These are phyloP conservation scores for Epichloe glyceriae DNA, from an alignment of 2,329 filamentous ascomycete species.

Conservation along the genomic window DNA sequence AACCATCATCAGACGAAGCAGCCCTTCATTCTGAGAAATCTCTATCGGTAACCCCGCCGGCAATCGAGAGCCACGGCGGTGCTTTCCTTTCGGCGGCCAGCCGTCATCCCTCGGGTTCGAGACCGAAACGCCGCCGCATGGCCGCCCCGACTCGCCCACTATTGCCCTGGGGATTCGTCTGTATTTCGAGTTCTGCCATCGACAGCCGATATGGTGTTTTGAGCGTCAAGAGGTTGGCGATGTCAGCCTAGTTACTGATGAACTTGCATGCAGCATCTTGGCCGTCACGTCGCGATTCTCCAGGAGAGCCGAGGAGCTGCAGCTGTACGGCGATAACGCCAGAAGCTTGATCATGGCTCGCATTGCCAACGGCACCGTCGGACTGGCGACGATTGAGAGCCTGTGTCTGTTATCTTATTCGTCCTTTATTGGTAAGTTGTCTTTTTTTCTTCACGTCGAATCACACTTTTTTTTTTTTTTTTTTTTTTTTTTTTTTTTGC, in stretches of 20 bases:
- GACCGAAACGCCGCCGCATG: conserved; percentile 12
- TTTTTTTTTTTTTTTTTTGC: no score
- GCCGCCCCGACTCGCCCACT: conserved; percentile 19
- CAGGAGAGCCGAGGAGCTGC: conserved; percentile 19
- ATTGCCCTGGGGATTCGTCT: conserved; percentile 22
- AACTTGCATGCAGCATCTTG: conserved; percentile 28
- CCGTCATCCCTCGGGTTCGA: conserved; percentile 16
- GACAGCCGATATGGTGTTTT: conserved; percentile 33
- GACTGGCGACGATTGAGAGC: conserved; percentile 35
- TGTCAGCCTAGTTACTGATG: conserved; percentile 22
- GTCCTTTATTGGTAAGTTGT: conserved; percentile 31
- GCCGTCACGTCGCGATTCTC: conserved; percentile 27
- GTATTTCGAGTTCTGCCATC: conserved; percentile 30
- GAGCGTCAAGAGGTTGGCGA: conserved; percentile 28
- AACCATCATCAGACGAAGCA: conserved; percentile 18
- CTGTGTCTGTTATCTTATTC: conserved; percentile 36
- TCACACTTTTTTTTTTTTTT: not conserved
- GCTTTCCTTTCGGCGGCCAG: conserved; percentile 8
- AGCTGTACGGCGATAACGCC: conserved; percentile 25
- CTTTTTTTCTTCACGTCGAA: not conserved
- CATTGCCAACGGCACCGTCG: conserved; percentile 36
- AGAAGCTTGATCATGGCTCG: conserved; percentile 33
- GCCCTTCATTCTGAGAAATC: conserved; percentile 21
- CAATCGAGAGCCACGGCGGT: conserved; percentile 12
- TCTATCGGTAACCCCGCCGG: conserved; percentile 18